These are phyloP conservation scores for Pyracantha coccinea DNA, from an alignment of 331 rosid species.

Conservation along the genomic window DNA sequence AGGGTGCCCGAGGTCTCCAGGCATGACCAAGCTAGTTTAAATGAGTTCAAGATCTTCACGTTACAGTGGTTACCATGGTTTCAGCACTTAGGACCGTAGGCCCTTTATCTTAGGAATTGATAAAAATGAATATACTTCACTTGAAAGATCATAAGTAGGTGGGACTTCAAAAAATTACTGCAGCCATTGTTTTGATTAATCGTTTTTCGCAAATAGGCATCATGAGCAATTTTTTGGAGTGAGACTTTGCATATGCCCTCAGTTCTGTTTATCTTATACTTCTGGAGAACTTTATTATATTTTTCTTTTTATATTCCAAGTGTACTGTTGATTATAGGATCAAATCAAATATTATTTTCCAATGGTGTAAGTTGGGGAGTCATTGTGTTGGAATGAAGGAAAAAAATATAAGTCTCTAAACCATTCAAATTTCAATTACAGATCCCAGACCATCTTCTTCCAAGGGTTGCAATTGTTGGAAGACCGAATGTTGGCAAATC, in stretches of 20 bases:
- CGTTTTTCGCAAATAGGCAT: background rate
- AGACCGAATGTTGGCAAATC: slow-evolving; percentile 97
- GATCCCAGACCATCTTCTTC: slow-evolving; percentile 88
- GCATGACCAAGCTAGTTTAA: background rate
- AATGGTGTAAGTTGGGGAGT: background rate
- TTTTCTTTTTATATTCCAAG: background rate
- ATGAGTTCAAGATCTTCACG: background rate
- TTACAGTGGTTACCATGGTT: background rate
- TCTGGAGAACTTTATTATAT: background rate
- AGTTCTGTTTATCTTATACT: background rate
- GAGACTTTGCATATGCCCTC: background rate
- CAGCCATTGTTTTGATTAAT: background rate
- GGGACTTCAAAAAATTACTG: background rate
- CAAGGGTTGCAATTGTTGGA: slow-evolving; percentile 84
- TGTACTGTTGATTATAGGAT: background rate
- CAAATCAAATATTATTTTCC: background rate
- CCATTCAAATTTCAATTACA: slow-evolving; percentile 26
- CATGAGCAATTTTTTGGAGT: background rate
- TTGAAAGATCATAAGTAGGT: background rate
- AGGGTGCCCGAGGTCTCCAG: background rate
- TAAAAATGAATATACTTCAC: background rate
- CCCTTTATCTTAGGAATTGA: background rate
- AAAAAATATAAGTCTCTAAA: slow-evolving; percentile 6
- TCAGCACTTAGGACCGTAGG: background rate
- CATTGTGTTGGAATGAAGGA: slow-evolving; percentile 1